phyloP scores from a whole-genome alignment of 345 rosid genomes.

The Punica granatum region DNA sequence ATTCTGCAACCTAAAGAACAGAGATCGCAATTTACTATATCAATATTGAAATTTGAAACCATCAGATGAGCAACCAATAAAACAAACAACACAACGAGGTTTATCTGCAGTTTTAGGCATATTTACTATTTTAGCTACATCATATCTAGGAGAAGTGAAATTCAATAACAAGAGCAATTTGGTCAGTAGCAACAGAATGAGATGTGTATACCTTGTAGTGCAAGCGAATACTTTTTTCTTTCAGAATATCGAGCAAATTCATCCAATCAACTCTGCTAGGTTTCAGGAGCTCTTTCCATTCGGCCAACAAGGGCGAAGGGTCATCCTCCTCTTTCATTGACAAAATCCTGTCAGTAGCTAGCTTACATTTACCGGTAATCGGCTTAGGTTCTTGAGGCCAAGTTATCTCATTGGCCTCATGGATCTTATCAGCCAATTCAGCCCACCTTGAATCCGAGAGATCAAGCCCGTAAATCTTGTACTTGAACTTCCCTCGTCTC shows the following conservation, averaged over 20 bases:
- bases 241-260: slow-evolving; percentile 54
- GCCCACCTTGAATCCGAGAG: slow-evolving; percentile 77
- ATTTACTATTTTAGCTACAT: neutral
- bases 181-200: neutral
- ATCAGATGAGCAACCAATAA: neutral
- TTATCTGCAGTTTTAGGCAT: neutral
- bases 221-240: slow-evolving; percentile 32
- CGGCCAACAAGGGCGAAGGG: slow-evolving; percentile 50
- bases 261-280: slow-evolving; percentile 86
- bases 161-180: neutral
- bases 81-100: neutral
- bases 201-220: slow-evolving; percentile 53
- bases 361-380: slow-evolving; percentile 59
- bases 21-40: slow-evolving; percentile 2
- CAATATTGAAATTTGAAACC: neutral
- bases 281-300: slow-evolving; percentile 70
- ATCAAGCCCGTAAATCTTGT: slow-evolving; percentile 91
- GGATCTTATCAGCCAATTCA: slow-evolving; percentile 60
- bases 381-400: slow-evolving; percentile 72
- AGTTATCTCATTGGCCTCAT: slow-evolving; percentile 48
- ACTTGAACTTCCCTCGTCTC: slow-evolving; percentile 75
- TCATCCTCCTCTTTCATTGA: slow-evolving; percentile 59
- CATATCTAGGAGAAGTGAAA: neutral
- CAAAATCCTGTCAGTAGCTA: slow-evolving; percentile 62
- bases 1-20: slow-evolving; percentile 61